Base-by-base conservation (phyloP, 176 grass and related monocot species). In the Microstegium vimineum region DNA sequence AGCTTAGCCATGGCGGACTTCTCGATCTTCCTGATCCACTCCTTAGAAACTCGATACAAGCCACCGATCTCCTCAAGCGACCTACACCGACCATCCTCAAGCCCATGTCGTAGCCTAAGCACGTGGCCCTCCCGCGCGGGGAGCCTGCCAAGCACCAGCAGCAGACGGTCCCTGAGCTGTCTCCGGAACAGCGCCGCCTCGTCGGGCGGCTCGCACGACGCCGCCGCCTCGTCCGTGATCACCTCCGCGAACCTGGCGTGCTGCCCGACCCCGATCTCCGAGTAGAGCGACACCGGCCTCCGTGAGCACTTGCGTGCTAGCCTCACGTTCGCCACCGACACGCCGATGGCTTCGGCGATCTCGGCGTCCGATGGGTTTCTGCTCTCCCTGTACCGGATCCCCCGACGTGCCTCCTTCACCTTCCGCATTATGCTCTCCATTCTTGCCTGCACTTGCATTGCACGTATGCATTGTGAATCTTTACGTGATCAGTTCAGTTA, bases 1-100 rank as follows among this genome's bases (percentile, higher is more conserved):
- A 94, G 81, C 82, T 90, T 98, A 10, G 81, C 78, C 82, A 94
- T 81, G 75, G 90, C 92, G 20, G 78, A 49, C 69, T 86, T 94
- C 84, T 98, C 92, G 40, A 94, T 91, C 82, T 93, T 94, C 78
- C 92, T 57, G 74, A 94, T 93, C 90, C 95, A 94, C 45, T 98
- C 95, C 54, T 94, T 91, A 20, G 90, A 87, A 5, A 94, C 81
- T 9, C 74, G 62, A 52, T 90, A 98, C 73, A 90, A 73, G 36
- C 83, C 83, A 20, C 95, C 95, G 6, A 98, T 83, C 66, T 94
- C 88, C 80, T 94, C 92, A 22, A 93, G 85, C 8, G 90, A 91
- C 78, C 32, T 88, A 83, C 90, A 94, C 73, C 76, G 87, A 12
- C 90, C 95, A 12, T 94, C 90, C 27, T 84, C 92, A 35, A 98